Evolutionary conservation across 2,329 filamentous ascomycete species (phyloP).

Genomic region (Claviceps pazoutovae): DNA sequence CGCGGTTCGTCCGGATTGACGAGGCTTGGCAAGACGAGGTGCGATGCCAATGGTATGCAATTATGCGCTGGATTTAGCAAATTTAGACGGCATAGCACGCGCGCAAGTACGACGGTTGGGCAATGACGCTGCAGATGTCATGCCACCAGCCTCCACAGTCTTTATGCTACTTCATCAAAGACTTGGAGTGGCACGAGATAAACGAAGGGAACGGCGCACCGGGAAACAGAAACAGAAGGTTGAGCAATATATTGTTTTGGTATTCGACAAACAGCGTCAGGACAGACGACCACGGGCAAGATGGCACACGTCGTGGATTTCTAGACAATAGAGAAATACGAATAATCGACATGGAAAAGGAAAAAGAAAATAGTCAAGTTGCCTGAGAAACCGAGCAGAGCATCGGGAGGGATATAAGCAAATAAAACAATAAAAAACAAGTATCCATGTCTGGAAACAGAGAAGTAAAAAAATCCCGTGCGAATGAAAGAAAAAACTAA

Average conservation of each 20-base stretch:
- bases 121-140: not conserved
- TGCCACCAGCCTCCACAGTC: not conserved
- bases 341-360: not conserved
- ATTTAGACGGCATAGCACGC: not conserved
- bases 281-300: not conserved
- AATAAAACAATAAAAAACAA: not conserved
- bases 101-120: not conserved
- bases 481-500: not conserved
- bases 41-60: not conserved
- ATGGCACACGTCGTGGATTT: not conserved
- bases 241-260: conserved; percentile 1
- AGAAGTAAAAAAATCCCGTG: not conserved
- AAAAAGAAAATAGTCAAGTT: not conserved
- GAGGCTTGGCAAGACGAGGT: not conserved
- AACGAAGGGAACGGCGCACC: not conserved
- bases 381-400: not conserved
- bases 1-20: conserved; percentile 1
- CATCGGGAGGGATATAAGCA: not conserved
- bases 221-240: not conserved
- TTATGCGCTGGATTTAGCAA: not conserved
- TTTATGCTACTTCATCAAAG: not conserved
- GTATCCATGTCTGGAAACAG: not conserved
- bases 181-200: not conserved
- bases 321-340: not conserved
- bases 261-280: conserved; percentile 1